Conservation (phyloP, 2,329 filamentous ascomycete species). For the Diaporthe destruens region DNA sequence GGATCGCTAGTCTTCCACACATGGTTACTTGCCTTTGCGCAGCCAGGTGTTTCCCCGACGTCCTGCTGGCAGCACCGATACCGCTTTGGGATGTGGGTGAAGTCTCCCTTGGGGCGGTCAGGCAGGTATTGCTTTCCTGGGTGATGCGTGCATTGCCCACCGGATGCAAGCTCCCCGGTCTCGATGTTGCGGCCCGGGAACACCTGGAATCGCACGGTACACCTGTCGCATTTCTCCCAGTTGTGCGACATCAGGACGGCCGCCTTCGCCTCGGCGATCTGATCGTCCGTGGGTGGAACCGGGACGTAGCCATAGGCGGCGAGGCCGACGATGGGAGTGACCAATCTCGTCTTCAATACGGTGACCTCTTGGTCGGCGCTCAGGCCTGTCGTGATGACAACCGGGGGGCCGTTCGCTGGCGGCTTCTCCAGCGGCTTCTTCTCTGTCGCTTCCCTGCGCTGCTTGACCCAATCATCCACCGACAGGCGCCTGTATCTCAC, state of each 20-base stretch:
- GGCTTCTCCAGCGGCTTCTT: conserved; percentile 51
- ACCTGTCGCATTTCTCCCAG: conserved; percentile 92
- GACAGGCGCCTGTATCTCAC: conserved; percentile 82
- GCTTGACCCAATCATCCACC: conserved; percentile 77
- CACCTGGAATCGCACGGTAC: conserved; percentile 87
- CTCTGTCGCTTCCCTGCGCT: conserved; percentile 58
- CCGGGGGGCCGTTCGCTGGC: conserved; percentile 54
- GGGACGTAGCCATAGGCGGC: conserved; percentile 81
- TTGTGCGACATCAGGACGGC: conserved; percentile 77
- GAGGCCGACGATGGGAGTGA: conserved; percentile 74
- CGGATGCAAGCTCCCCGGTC: conserved; percentile 81
- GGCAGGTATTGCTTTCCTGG: conserved; percentile 78
- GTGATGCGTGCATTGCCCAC: conserved; percentile 85
- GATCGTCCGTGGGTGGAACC: conserved; percentile 71
- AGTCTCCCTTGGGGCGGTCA: conserved; percentile 67
- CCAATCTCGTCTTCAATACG: conserved; percentile 68
- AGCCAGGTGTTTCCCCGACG: conserved; percentile 80
- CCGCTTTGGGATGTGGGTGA: conserved; percentile 68
- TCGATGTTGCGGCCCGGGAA: conserved; percentile 85
- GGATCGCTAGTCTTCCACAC: conserved; percentile 88
- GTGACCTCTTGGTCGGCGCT: conserved; percentile 75
- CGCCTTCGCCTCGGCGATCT: conserved; percentile 74
- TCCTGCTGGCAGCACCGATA: conserved; percentile 85
- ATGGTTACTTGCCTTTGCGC: conserved; percentile 77
- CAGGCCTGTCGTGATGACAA: conserved; percentile 77